Base-by-base conservation (phyloP, 345 rosid genomes). In the Lepidium aucheri region DNA sequence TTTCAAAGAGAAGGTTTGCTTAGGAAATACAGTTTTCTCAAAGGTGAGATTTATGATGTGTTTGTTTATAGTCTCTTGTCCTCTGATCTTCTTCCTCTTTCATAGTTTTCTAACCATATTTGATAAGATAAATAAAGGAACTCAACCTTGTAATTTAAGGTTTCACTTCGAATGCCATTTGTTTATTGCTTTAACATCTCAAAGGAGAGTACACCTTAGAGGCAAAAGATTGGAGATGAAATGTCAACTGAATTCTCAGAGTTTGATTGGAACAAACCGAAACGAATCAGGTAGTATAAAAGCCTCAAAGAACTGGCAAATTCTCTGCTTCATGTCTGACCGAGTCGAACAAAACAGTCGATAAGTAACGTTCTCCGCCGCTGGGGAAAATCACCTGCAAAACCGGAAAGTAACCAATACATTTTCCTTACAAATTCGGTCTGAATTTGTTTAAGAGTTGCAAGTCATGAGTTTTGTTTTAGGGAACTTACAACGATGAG, bases 281-380 rank as follows among this genome's bases (percentile, higher is more conserved):
- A 56, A 20, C 16, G 41, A 32, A 11, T 63, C 11, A 56, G 20
- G 59, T 12, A 28, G 9, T 26, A 8, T 42, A 50, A 1, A 36
- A 18, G 10, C 26, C 44, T 79, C 61, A 76, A 9, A 81, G 79
- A 16, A 82, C 57, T 26, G 78, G 38, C 81, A 86, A 77, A 55
- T 64, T 85, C 59, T 80, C 82, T 5, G 81, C 85, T 51, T 89
- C 88, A 1, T 7, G 60, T 67, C 78, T 82, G 36, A 80, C 70
- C 1, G 90, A 81, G 13, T 82, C 83, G 26, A 86, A 85, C 47
- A 87, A 77, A 28, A 32, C 71, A 7, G 89, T 73, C 3, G 94
- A 85, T 7, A 87, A 72, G 73, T 89, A 89, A 33, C 91, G 89
- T 79, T 89, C 94, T 9, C 91, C 94, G 15, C 78, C 81, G 41